phyloP scores from a whole-genome alignment of 2,329 filamentous ascomycete species.

The Tolypocladium ovalisporum region DNA sequence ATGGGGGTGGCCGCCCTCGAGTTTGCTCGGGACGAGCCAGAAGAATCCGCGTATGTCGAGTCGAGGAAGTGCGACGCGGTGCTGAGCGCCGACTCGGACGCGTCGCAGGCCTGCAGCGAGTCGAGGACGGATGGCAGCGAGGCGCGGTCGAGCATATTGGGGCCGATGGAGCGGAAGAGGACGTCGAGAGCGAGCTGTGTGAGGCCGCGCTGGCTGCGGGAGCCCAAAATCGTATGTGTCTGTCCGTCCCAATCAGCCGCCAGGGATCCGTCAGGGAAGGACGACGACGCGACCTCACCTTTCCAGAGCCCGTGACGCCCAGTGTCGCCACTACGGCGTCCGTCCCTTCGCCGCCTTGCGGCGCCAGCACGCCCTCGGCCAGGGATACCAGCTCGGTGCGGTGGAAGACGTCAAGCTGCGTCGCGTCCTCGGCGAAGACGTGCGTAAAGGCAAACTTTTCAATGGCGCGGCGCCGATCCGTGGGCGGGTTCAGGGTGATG shows the following conservation, averaged over 20 bases:
- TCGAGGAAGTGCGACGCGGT: slow-evolving; percentile 71
- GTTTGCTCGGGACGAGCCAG: slow-evolving; percentile 43
- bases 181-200: slow-evolving; percentile 88
- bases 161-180: slow-evolving; percentile 70
- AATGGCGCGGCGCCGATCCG: slow-evolving; percentile 75
- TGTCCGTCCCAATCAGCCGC: slow-evolving; percentile 22
- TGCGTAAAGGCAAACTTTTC: slow-evolving; percentile 92
- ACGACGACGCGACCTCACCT: slow-evolving; percentile 42
- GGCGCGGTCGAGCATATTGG: slow-evolving; percentile 55
- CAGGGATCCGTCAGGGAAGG: neutral
- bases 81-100: slow-evolving; percentile 69
- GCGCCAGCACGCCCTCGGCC: slow-evolving; percentile 70
- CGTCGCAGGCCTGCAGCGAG: slow-evolving; percentile 65
- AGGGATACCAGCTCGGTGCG: slow-evolving; percentile 64
- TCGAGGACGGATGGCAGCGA: slow-evolving; percentile 53
- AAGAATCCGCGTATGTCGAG: slow-evolving; percentile 57
- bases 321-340: slow-evolving; percentile 86
- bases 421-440: slow-evolving; percentile 80
- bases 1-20: slow-evolving; percentile 61
- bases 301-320: slow-evolving; percentile 91
- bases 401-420: slow-evolving; percentile 79
- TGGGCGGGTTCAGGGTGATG: slow-evolving; percentile 69
- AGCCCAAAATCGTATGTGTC: slow-evolving; percentile 94
- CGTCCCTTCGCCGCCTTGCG: slow-evolving; percentile 63
- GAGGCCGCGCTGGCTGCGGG: slow-evolving; percentile 72